phyloP scores from a whole-genome alignment of 768 basidiomycete species.

The Pholiota microspora region DNA sequence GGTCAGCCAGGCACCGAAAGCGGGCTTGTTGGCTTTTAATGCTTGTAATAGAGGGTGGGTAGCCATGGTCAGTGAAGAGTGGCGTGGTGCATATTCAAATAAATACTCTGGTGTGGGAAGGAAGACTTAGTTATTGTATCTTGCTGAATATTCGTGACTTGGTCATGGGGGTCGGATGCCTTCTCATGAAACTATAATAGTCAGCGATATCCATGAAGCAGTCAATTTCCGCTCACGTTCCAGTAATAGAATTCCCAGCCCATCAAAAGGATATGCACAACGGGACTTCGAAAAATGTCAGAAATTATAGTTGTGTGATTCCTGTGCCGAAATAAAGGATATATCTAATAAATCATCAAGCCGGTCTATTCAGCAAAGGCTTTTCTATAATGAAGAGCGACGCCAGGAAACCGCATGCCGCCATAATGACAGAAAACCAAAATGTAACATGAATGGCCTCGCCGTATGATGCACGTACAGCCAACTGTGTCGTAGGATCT shows the following conservation, averaged over 20 bases:
- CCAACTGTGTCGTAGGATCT: conserved; percentile 31
- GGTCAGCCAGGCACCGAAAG: conserved; percentile 69
- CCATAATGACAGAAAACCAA: conserved; percentile 43
- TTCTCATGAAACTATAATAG: not conserved
- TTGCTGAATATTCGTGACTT: not conserved
- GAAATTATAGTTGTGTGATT: no score
- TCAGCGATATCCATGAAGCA: not conserved
- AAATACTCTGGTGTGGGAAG: conserved; percentile 1
- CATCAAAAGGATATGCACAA: no score
- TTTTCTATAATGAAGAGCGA: conserved; percentile 56
- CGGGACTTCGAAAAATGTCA: no score
- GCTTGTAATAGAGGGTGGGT: conserved; percentile 51
- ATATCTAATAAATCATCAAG: not conserved
- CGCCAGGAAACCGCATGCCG: conserved; percentile 37
- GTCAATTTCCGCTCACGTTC: not conserved
- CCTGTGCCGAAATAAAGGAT: no score
- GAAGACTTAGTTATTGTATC: not conserved
- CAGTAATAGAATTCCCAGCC: not conserved
- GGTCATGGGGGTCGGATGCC: not conserved
- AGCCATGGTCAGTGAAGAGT: conserved; percentile 36
- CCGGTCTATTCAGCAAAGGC: conserved; percentile 22
- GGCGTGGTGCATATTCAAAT: no score
- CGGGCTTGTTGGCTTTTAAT: conserved; percentile 54
- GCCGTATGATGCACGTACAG: conserved; percentile 41
- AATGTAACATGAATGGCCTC: conserved; percentile 47